phyloP scores from a whole-genome alignment of 75 land plant genomes.

The Selaginella tamariscina region DNA sequence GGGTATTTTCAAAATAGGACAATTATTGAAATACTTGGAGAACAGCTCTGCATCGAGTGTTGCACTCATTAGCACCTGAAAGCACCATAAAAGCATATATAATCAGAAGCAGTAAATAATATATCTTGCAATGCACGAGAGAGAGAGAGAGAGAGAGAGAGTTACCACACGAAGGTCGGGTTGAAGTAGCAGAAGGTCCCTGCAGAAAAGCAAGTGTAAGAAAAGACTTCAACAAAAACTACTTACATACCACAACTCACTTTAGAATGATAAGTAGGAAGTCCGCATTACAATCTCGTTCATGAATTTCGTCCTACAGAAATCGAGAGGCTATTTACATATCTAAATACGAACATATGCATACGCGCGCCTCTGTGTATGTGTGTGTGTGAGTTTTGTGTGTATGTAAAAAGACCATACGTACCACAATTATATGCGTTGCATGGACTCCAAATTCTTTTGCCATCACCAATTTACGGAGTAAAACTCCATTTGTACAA shows the following conservation, averaged over 20 bases:
- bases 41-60: conserved; percentile 87
- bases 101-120: conserved; percentile 9
- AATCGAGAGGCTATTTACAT: neutral
- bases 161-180: conserved; percentile 86
- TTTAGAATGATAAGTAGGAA: conserved; percentile 85
- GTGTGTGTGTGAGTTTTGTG: too few species aligned
- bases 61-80: conserved; percentile 95
- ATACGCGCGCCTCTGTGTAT: too few species aligned
- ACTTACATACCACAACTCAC: conserved; percentile 30
- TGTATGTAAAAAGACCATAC: neutral
- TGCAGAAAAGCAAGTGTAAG: conserved; percentile 23
- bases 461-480: conserved; percentile 47
- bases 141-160: neutral
- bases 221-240: neutral
- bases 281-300: conserved; percentile 81
- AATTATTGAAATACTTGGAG: conserved; percentile 74
- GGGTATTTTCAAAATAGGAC: conserved; percentile 75
- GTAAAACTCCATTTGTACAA: conserved; percentile 86
- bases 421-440: conserved; percentile 91
- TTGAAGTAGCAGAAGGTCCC: conserved; percentile 58
- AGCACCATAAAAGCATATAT: neutral
- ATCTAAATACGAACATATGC: neutral
- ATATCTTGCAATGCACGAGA: neutral
- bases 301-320: conserved; percentile 94
- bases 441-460: conserved; percentile 24